Evolutionary conservation across 371 early-diverging fungal species (phyloP).

Genomic region (Parasitella parasitica): DNA sequence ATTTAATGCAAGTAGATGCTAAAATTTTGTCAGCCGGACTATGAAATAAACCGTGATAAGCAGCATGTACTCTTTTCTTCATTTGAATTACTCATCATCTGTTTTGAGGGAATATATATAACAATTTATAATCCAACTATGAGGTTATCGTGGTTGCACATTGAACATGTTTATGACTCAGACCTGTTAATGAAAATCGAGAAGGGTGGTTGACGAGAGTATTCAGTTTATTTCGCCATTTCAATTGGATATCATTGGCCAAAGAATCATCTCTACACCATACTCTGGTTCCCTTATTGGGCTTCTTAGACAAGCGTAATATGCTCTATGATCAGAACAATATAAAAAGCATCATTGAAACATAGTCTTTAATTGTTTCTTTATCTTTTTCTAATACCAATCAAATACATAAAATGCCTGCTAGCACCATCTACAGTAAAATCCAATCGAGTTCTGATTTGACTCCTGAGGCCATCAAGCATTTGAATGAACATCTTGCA

Average conservation of each 20-base stretch:
- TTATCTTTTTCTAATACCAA: neutral
- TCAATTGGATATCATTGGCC: constrained; percentile 29
- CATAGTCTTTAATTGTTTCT: too few relatives aligned
- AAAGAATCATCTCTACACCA: constrained; percentile 19
- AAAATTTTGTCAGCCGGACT: too few relatives aligned
- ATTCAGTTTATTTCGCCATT: constrained; percentile 33
- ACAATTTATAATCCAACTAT: constrained; percentile 12
- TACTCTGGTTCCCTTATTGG: constrained; percentile 20
- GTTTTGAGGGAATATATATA: too few relatives aligned
- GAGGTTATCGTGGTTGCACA: constrained; percentile 7
- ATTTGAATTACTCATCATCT: neutral
- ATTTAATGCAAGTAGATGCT: too few relatives aligned
- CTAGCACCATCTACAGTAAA: constrained; percentile 17
- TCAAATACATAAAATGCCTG: constrained; percentile 21
- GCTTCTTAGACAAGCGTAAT: neutral
- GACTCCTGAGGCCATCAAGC: constrained; percentile 62
- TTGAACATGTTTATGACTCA: constrained; percentile 10
- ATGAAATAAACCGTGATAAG: too few relatives aligned
- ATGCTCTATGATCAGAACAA: neutral
- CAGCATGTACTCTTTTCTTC: too few relatives aligned
- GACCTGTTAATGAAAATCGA: constrained; percentile 21
- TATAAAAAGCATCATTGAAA: neutral
- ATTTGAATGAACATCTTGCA: constrained; percentile 63
- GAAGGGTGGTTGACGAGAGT: constrained; percentile 22
- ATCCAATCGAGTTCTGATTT: constrained; percentile 45